Evolutionary conservation across 140 eudicot species (phyloP).

Genomic region (Flaveria floridana): DNA sequence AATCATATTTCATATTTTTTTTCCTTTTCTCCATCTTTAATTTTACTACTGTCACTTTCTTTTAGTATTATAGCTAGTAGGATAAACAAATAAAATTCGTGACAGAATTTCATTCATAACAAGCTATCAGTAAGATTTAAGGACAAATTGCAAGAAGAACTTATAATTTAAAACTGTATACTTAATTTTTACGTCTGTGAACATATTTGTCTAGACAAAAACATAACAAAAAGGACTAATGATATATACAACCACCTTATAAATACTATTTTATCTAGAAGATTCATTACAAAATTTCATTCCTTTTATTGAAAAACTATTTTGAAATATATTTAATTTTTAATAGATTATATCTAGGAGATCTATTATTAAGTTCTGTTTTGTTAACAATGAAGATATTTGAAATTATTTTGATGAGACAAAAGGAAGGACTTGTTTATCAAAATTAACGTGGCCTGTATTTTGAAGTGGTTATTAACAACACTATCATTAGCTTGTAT

Average conservation of each 20-base stretch:
- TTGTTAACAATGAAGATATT: background rate
- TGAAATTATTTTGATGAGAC: constrained; percentile 15
- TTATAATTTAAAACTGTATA: too few species aligned
- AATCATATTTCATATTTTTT: constrained; percentile 4
- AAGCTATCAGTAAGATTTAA: too few species aligned
- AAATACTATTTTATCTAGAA: background rate
- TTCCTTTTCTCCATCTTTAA: background rate
- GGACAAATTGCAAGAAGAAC: too few species aligned
- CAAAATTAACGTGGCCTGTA: background rate
- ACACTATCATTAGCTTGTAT: constrained; percentile 3
- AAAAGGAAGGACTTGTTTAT: background rate
- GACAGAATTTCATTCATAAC: too few species aligned
- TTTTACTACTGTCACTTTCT: background rate
- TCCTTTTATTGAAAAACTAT: too few species aligned
- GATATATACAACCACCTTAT: background rate
- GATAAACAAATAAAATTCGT: background rate
- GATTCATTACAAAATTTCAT: background rate
- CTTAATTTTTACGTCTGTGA: background rate
- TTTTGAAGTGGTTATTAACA: background rate
- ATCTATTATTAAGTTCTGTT: background rate
- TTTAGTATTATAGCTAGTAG: background rate
- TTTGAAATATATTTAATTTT: background rate
- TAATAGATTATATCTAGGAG: background rate
- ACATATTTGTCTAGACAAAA: background rate
- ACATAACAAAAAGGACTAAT: background rate